A percentile compares a stretch with the other conserved stretches of the same genome.
Evolutionary conservation across 345 rosid genomes (phyloP).

Genomic region (Clarkia xantiana): DNA sequence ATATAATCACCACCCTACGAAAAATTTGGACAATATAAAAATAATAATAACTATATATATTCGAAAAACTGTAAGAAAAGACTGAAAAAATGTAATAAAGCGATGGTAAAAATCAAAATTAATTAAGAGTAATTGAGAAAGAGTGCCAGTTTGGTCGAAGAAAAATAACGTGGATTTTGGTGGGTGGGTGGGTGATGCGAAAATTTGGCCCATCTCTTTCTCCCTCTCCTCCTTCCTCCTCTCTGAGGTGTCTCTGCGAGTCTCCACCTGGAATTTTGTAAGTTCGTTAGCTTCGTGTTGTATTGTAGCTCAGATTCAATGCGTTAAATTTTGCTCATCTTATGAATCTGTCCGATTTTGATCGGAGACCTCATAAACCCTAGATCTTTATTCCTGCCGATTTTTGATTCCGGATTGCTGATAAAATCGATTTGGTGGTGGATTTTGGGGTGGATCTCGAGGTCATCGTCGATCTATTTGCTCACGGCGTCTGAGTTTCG

Average conservation of each 20-base stretch:
- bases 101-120: too few species aligned
- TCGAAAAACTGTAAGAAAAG: too few species aligned
- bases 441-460: slow-evolving; percentile 25
- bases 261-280: slow-evolving; percentile 19
- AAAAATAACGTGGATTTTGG: not conserved
- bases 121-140: too few species aligned
- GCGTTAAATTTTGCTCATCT: slow-evolving; percentile 5
- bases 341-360: slow-evolving; percentile 2
- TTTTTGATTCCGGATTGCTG: slow-evolving; percentile 10
- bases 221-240: slow-evolving; percentile 3
- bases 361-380: slow-evolving; percentile 17
- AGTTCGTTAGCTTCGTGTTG: slow-evolving; percentile 14
- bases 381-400: slow-evolving; percentile 29
- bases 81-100: not conserved
- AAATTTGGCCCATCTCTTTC: slow-evolving; percentile 3
- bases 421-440: too few species aligned
- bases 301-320: not conserved
- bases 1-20: too few species aligned
- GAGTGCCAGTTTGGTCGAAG: not conserved
- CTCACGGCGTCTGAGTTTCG: slow-evolving; percentile 14
- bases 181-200: slow-evolving; percentile 6
- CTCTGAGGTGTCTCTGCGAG: slow-evolving; percentile 1
- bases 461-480: slow-evolving; percentile 8
- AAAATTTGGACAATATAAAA: not conserved
- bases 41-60: too few species aligned